These are phyloP conservation scores for Gigaspora rosea DNA, from an alignment of 192 early-diverging fungal species.

Conservation along the genomic window DNA sequence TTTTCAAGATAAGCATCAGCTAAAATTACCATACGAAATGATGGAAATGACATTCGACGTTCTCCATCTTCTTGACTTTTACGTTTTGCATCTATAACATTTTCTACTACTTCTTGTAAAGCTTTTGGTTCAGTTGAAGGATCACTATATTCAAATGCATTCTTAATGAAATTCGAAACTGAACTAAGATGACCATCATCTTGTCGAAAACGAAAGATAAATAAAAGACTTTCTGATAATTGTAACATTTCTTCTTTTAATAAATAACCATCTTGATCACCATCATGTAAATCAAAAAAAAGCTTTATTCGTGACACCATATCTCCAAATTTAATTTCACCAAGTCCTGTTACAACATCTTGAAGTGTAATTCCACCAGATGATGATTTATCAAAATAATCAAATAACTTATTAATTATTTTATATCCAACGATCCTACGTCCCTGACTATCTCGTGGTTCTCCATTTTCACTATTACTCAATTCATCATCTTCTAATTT, in stretches of 20 bases:
- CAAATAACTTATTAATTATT: slow-evolving; percentile 49
- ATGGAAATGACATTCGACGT: slow-evolving; percentile 43
- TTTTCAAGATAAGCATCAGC: slow-evolving; percentile 82
- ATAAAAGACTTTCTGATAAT: slow-evolving; percentile 84
- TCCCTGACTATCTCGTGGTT: slow-evolving; percentile 36
- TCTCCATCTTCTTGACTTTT: not conserved
- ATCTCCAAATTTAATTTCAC: slow-evolving; percentile 74
- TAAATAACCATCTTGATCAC: slow-evolving; percentile 63
- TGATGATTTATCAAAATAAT: slow-evolving; percentile 53
- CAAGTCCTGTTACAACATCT: slow-evolving; percentile 77
- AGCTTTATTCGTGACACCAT: slow-evolving; percentile 74
- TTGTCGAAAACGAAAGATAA: slow-evolving; percentile 63
- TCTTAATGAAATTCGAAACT: slow-evolving; percentile 62
- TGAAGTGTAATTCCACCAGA: slow-evolving; percentile 70
- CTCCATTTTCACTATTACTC: slow-evolving; percentile 33
- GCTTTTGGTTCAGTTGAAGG: slow-evolving; percentile 13
- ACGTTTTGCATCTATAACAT: not conserved
- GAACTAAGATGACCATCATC: slow-evolving; percentile 60
- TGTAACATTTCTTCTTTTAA: slow-evolving; percentile 79
- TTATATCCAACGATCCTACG: slow-evolving; percentile 38
- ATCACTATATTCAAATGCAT: slow-evolving; percentile 56
- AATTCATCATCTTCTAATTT: slow-evolving; percentile 44
- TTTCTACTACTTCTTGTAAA: not conserved
- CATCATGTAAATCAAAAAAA: slow-evolving; percentile 85
- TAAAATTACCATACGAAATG: slow-evolving; percentile 74